A percentile compares a stretch with the other conserved stretches of the same genome.
These are phyloP conservation scores for Saccharomyces hybrid DNA, from an alignment of 1,139 yeast genomes.

Conservation along the genomic window DNA sequence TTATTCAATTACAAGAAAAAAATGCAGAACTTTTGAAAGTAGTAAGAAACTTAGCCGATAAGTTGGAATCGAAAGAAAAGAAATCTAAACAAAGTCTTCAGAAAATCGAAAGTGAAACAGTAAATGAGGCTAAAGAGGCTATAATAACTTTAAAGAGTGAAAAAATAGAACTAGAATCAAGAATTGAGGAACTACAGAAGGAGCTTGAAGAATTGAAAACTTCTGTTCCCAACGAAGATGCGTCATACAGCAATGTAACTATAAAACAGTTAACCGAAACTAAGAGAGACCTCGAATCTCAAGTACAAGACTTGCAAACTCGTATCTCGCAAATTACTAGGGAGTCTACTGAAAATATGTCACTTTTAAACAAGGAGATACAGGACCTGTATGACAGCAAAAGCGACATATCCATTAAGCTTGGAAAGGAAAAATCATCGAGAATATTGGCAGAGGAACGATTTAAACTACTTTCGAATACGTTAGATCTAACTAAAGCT, in stretches of 20 bases:
- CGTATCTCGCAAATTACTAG: constrained; percentile 34
- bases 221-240: neutral
- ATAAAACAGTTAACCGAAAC: neutral
- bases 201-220: constrained; percentile 20
- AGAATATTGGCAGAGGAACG: constrained; percentile 43
- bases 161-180: constrained; percentile 37
- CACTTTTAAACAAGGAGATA: constrained; percentile 37
- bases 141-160: constrained; percentile 60
- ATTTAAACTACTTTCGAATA: constrained; percentile 32
- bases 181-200: constrained; percentile 12
- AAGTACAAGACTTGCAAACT: constrained; percentile 31
- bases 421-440: constrained; percentile 43
- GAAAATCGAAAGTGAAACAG: constrained; percentile 50
- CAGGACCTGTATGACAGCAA: constrained; percentile 40
- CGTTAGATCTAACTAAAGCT: constrained; percentile 34
- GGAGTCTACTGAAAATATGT: constrained; percentile 39
- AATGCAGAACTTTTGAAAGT: constrained; percentile 64
- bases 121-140: constrained; percentile 70
- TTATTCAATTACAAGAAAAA: constrained; percentile 61
- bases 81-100: constrained; percentile 35
- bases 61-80: constrained; percentile 45
- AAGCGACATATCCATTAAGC: constrained; percentile 39
- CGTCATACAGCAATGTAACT: neutral
- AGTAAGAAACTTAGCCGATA: constrained; percentile 60
- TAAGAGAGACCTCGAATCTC: neutral